Base-by-base conservation (phyloP, 164 flowering plant species). In the Sextonia rubra region DNA sequence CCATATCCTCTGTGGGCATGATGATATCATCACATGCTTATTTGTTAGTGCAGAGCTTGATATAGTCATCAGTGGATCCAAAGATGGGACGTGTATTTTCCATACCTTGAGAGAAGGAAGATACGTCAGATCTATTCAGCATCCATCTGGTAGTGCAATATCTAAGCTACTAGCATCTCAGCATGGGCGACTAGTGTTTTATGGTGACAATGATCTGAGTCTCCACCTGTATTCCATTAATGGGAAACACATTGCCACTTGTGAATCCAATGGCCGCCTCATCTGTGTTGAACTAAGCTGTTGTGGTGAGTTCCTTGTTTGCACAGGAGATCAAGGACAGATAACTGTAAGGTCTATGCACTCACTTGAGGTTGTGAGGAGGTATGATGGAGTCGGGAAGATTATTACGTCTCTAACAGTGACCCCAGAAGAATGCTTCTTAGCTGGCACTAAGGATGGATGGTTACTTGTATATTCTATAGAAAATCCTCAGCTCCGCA, bases 321-420 rank as follows among this genome's bases (percentile, higher is more conserved):
- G 95, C 82, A 95, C 97, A 1, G 98, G 99, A 65, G 99, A 95
- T 80, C 98, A 93, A 74, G 99, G 99, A 64, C 98, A 95, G 73
- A 83, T 95, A 71, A 81, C 86, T 74, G 90, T 95, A 12, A 87
- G 99, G 60, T 89, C 97, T 49, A 93, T 95, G 98, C 85, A 85
- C 79, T 86, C 97, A 27, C 92, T 95, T 48, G 95, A 93, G 76
- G 82, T 90, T 66, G 85, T 95, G 47, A 80, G 76, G 63, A 89
- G 81, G 76, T 95, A 90, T 77, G 81, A 81, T 77, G 98, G 98
- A 75, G 67, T 87, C 72, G 99, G 98, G 47, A 95, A 89, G 78
- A 71, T 86, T 56, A 90, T 95, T 71, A 93, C 93, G 37, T 86
- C 97, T 71, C 83, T 95, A n/a, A 79, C 87, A 27, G 99, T 95